Conservation (phyloP, 495 filamentous ascomycete genomes). For the Chaetomium cochliodes region DNA sequence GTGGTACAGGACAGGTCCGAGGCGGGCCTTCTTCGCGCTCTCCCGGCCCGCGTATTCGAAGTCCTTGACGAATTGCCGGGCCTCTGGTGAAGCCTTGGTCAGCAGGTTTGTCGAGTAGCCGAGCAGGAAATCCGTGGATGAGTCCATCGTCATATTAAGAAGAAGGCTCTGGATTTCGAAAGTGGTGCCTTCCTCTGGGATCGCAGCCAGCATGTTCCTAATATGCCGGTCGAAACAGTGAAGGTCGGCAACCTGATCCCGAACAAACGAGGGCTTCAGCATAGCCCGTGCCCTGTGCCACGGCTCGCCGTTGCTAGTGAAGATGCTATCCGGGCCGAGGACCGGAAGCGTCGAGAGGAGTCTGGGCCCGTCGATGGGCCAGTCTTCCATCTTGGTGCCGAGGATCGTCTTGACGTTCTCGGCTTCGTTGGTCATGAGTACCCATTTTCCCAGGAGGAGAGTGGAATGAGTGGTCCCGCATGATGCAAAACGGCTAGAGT, state of each 20-base stretch:
- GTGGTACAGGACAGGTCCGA: conserved; percentile 55
- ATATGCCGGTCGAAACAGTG: conserved; percentile 59
- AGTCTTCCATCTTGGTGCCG: conserved; percentile 65
- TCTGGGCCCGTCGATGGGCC: conserved; percentile 38
- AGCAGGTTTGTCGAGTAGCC: conserved; percentile 43
- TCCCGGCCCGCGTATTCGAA: conserved; percentile 43
- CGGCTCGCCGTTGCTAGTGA: conserved; percentile 64
- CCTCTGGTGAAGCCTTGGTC: conserved; percentile 33
- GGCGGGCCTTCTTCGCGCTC: conserved; percentile 45
- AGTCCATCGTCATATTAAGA: conserved; percentile 62
- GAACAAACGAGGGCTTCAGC: conserved; percentile 49
- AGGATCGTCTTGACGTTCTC: conserved; percentile 74
- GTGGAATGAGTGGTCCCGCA: conserved; percentile 38
- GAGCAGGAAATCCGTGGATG: conserved; percentile 61
- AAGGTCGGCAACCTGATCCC: conserved; percentile 53
- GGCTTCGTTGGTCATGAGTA: conserved; percentile 62
- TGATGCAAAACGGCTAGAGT: conserved; percentile 22
- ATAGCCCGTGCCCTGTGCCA: conserved; percentile 58
- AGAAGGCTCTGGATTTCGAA: conserved; percentile 64
- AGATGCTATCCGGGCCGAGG: conserved; percentile 54
- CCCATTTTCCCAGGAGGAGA: conserved; percentile 29
- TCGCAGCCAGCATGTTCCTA: conserved; percentile 48
- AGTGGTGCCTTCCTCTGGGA: conserved; percentile 39
- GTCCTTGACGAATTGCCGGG: conserved; percentile 38
- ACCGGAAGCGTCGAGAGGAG: conserved; percentile 35